Evolutionary conservation across 2,329 filamentous ascomycete genomes (phyloP).

Genomic region (Arthrobotrys megalospora): DNA sequence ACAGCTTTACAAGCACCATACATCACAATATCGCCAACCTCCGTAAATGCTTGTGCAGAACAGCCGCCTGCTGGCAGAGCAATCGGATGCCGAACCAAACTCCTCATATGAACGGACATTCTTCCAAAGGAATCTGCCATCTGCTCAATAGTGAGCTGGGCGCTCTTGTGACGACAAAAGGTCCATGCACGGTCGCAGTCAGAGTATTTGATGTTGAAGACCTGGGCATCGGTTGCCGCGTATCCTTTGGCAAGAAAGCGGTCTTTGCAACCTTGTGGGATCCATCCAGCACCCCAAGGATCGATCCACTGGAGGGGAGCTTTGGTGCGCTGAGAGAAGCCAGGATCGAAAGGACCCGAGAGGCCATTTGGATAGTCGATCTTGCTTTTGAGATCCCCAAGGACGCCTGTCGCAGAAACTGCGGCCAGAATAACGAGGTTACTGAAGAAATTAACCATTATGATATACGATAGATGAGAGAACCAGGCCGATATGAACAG

Average conservation of each 20-base stretch:
- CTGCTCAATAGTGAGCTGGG: slow-evolving; percentile 55
- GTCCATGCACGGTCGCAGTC: slow-evolving; percentile 56
- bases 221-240: slow-evolving; percentile 41
- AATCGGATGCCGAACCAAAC: slow-evolving; percentile 56
- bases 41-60: slow-evolving; percentile 40
- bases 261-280: slow-evolving; percentile 59
- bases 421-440: not conserved
- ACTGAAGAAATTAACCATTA: slow-evolving; percentile 22
- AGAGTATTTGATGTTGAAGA: slow-evolving; percentile 58
- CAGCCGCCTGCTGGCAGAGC: slow-evolving; percentile 46
- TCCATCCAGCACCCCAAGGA: slow-evolving; percentile 49
- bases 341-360: slow-evolving; percentile 35
- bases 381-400: slow-evolving; percentile 32
- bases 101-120: slow-evolving; percentile 60
- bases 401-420: not conserved
- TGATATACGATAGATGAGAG: not conserved
- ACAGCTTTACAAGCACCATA: slow-evolving; percentile 27
- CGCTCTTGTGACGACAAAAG: slow-evolving; percentile 60
- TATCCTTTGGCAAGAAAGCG: slow-evolving; percentile 42
- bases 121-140: slow-evolving; percentile 59
- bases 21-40: slow-evolving; percentile 49
- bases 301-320: slow-evolving; percentile 30
- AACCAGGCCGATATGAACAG: not conserved
- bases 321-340: slow-evolving; percentile 17
- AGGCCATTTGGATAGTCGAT: slow-evolving; percentile 51